phyloP scores from a whole-genome alignment of 306 rosid species.

The Coriaria nepalensis region DNA sequence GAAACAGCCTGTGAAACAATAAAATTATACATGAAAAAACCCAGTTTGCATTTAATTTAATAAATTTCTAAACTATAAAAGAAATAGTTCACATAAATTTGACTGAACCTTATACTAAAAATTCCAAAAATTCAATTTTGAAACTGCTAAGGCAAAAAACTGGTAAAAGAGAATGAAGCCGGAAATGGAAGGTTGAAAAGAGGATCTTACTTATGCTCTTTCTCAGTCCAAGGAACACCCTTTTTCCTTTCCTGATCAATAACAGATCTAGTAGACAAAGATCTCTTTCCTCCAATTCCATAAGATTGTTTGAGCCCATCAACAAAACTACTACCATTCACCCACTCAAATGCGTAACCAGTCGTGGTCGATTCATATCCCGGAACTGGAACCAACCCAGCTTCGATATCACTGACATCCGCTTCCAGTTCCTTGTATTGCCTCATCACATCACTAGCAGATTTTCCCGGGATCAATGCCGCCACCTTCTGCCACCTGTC shows the following conservation, averaged over 20 bases:
- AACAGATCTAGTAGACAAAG: constrained; percentile 29
- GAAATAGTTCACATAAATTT: not conserved
- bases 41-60: not conserved
- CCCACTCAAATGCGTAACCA: constrained; percentile 74
- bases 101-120: not conserved
- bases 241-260: constrained; percentile 57
- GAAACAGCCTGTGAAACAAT: constrained; percentile 39
- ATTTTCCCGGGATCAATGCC: constrained; percentile 65
- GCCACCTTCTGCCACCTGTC: constrained; percentile 85
- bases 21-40: not conserved
- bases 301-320: constrained; percentile 41
- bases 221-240: constrained; percentile 53
- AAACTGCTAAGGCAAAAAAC: too few species aligned
- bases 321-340: constrained; percentile 22
- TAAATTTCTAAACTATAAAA: not conserved
- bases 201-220: constrained; percentile 53
- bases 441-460: constrained; percentile 45
- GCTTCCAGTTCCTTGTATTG: constrained; percentile 62
- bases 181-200: too few species aligned
- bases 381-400: constrained; percentile 64
- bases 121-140: not conserved
- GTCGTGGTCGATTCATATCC: constrained; percentile 40
- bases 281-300: constrained; percentile 44
- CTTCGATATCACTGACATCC: constrained; percentile 73
- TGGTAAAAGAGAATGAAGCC: too few species aligned